Percentiles rank a stretch among this genome's conserved stretches.
Evolutionary conservation across 148 eudicot genomes (phyloP).

Genomic region (Bassia scoparia): DNA sequence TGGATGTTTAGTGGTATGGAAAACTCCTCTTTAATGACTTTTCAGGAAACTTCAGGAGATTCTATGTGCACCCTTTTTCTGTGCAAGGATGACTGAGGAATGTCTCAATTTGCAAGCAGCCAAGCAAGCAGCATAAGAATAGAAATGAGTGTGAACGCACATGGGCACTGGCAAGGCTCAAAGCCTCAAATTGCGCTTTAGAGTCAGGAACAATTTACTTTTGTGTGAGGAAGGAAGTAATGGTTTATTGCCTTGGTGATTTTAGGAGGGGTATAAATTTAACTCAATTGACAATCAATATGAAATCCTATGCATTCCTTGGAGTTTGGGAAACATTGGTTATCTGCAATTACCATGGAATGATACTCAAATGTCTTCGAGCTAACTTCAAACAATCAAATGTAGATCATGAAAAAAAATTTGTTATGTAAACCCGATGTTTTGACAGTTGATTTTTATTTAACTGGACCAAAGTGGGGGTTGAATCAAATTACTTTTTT

Average conservation of each 20-base stretch:
- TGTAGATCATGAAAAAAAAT: not conserved
- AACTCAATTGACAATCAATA: not conserved
- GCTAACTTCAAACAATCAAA: not conserved
- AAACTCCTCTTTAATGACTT: not conserved
- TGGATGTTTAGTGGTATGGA: not conserved
- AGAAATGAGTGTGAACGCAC: not conserved
- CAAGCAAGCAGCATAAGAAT: not conserved
- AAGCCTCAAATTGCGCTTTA: too few relatives aligned
- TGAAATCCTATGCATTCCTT: not conserved
- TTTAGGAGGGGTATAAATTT: not conserved
- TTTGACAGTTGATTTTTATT: not conserved
- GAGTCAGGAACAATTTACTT: not conserved
- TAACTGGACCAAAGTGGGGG: not conserved
- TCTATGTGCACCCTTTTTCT: not conserved
- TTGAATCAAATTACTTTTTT: not conserved
- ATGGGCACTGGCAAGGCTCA: too few relatives aligned
- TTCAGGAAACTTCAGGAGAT: not conserved
- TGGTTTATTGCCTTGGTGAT: not conserved
- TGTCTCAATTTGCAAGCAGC: not conserved
- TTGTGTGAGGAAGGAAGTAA: not conserved
- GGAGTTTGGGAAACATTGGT: not conserved
- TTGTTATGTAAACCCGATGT: not conserved
- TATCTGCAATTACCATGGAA: not conserved
- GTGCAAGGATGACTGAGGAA: constrained; percentile 4
- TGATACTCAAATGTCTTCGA: too few relatives aligned